Evolutionary conservation across 768 basidiomycete species (phyloP).

Genomic region (Pleurotus ostreatus): DNA sequence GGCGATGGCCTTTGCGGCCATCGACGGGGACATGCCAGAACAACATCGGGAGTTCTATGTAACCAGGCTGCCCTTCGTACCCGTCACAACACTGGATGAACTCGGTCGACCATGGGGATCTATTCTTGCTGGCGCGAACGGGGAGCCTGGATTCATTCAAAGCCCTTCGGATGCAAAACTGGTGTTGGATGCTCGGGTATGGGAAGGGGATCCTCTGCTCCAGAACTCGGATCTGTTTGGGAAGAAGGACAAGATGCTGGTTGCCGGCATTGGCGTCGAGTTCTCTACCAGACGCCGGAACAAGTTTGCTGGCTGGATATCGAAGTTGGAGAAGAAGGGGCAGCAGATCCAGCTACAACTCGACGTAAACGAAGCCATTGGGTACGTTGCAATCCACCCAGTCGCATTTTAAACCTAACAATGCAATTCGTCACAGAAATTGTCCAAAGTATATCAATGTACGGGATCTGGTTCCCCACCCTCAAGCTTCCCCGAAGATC

Average conservation of each 20-base stretch:
- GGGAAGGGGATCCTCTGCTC: constrained; percentile 44
- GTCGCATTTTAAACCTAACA: no score
- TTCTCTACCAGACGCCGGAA: constrained; percentile 54
- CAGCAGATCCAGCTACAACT: constrained; percentile 32
- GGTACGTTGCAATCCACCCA: constrained; percentile 31
- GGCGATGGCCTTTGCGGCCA: constrained; percentile 16
- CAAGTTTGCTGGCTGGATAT: constrained; percentile 53
- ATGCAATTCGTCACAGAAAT: constrained; percentile 33
- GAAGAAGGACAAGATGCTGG: constrained; percentile 24
- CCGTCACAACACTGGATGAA: constrained; percentile 26
- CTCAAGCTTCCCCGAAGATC: constrained; percentile 34
- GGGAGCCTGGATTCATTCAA: constrained; percentile 22
- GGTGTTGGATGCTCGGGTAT: constrained; percentile 18
- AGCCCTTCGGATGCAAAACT: constrained; percentile 20
- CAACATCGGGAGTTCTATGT: constrained; percentile 28
- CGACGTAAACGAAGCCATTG: constrained; percentile 51
- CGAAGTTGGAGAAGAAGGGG: constrained; percentile 25
- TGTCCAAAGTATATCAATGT: constrained; percentile 69
- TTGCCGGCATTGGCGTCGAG: constrained; percentile 60
- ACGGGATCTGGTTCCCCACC: constrained; percentile 44
- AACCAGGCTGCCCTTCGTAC: constrained; percentile 23
- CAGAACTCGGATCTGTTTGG: constrained; percentile 26
- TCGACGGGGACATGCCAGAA: constrained; percentile 21
- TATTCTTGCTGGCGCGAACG: constrained; percentile 22
- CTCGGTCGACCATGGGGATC: constrained; percentile 29